Evolutionary conservation across 179 eudicot genomes (phyloP).

Genomic region (Gypsophila paniculata): DNA sequence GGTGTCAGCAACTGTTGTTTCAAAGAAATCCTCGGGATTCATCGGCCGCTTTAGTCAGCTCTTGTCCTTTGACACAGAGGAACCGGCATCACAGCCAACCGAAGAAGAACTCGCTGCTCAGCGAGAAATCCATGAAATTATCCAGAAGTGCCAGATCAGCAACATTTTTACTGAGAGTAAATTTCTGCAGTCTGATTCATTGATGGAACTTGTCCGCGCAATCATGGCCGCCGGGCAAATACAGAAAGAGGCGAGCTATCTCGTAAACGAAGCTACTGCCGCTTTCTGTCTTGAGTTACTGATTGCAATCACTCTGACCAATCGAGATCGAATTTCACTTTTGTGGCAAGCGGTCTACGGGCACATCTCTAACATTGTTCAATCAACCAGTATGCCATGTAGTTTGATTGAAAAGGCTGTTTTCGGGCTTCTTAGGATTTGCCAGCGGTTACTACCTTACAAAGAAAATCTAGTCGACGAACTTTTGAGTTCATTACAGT

Average conservation of each 20-base stretch:
- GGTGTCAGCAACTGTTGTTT: conserved; percentile 39
- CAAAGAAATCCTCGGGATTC: conserved; percentile 60
- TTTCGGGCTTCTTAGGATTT: conserved; percentile 63
- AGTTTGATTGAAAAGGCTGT: conserved; percentile 67
- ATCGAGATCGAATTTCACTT: conserved; percentile 62
- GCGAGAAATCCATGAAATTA: conserved; percentile 51
- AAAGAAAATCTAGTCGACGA: conserved; percentile 66
- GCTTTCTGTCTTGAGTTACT: conserved; percentile 72
- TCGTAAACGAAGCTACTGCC: conserved; percentile 68
- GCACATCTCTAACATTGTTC: conserved; percentile 62
- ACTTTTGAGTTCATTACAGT: conserved; percentile 60
- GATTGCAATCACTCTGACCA: conserved; percentile 69
- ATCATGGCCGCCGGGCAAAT: conserved; percentile 58
- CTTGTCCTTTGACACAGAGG: conserved; percentile 61
- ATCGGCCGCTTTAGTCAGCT: conserved; percentile 73
- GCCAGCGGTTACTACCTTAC: conserved; percentile 64
- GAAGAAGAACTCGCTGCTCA: conserved; percentile 69
- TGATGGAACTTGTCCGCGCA: conserved; percentile 65
- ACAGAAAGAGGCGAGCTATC: conserved; percentile 47
- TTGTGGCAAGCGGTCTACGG: conserved; percentile 77
- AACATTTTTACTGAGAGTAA: conserved; percentile 72
- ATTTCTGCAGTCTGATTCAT: conserved; percentile 69
- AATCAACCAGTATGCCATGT: conserved; percentile 63
- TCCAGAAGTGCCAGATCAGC: conserved; percentile 70
- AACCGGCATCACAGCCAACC: conserved; percentile 57